A percentile compares a stretch with the other conserved stretches of the same genome.
phyloP scores from a whole-genome alignment of 169 alveolate species.

The Eimeria praecox region DNA sequence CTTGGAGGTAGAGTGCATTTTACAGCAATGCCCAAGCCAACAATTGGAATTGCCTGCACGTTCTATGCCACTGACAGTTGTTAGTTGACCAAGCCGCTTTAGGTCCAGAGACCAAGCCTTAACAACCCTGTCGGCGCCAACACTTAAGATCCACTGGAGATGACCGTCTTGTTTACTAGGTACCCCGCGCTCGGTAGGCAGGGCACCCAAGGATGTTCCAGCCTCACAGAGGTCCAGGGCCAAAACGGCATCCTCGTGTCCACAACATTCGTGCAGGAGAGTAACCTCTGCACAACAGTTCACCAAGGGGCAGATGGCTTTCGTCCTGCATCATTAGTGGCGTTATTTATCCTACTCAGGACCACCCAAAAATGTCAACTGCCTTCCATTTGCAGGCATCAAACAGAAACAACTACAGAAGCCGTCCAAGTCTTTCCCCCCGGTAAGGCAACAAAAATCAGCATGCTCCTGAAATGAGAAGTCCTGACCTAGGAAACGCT shows the following conservation, averaged over 20 bases:
- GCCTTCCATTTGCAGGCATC: neutral
- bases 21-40: neutral
- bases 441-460: neutral
- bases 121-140: slow-evolving; percentile 74
- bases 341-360: neutral
- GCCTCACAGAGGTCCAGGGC: slow-evolving; percentile 47
- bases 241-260: slow-evolving; percentile 59
- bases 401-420: neutral
- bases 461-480: neutral
- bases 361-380: neutral
- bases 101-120: slow-evolving; percentile 69
- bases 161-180: neutral
- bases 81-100: slow-evolving; percentile 54
- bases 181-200: neutral
- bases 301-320: neutral
- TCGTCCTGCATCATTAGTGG: neutral
- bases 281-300: slow-evolving; percentile 49
- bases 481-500: neutral
- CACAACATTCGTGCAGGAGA: slow-evolving; percentile 43
- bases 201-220: neutral
- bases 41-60: neutral
- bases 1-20: neutral
- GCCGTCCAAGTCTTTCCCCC: neutral
- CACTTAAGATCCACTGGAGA: slow-evolving; percentile 59
- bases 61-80: neutral